Conservation (phyloP, 2,329 filamentous ascomycete species). For the Xylogone sp. region DNA sequence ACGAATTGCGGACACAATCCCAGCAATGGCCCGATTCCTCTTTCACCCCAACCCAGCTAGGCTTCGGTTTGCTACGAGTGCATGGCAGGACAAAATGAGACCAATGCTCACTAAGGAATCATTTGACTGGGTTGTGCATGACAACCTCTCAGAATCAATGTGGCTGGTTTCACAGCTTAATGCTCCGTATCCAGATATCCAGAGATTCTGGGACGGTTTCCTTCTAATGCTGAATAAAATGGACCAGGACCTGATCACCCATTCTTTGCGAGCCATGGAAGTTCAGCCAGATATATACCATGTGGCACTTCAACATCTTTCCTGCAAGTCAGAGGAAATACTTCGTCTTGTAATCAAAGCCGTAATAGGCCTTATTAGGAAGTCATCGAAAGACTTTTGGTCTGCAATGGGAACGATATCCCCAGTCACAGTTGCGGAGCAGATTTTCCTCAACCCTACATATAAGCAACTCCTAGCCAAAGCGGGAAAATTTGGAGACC, state of each 20-base stretch:
- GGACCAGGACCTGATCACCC: conserved; percentile 69
- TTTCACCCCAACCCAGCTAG: conserved; percentile 68
- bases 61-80: conserved; percentile 60
- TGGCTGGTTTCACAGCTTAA: conserved; percentile 53
- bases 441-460: conserved; percentile 70
- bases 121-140: conserved; percentile 84
- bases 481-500: conserved; percentile 49
- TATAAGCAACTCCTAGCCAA: conserved; percentile 59
- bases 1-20: conserved; percentile 70
- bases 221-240: conserved; percentile 70
- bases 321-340: conserved; percentile 47
- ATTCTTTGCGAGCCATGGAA: conserved; percentile 76
- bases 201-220: conserved; percentile 77
- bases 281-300: conserved; percentile 69
- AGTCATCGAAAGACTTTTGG: conserved; percentile 81
- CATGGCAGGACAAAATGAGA: conserved; percentile 62
- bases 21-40: conserved; percentile 80
- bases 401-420: conserved; percentile 79
- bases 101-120: conserved; percentile 64
- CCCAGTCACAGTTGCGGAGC: conserved; percentile 76
- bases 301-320: conserved; percentile 53
- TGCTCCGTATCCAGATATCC: conserved; percentile 48
- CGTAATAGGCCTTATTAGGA: conserved; percentile 67
- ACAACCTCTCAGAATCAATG: conserved; percentile 66
- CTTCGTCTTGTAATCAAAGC: conserved; percentile 68